Conservation (phyloP, 202 grass and related monocot species). For the Digitaria exilis region DNA sequence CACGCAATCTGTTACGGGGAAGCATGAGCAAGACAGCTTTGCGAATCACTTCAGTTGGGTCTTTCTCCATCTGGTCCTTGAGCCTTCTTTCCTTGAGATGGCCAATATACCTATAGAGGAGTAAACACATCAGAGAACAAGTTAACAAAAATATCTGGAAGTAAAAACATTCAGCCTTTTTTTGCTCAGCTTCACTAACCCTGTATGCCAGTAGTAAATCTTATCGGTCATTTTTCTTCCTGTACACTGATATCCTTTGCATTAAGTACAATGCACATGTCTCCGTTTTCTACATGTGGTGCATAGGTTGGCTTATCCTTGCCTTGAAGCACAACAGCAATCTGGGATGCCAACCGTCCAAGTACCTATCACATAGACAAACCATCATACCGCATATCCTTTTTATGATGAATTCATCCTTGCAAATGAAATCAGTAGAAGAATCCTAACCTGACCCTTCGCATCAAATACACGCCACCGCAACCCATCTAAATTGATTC, state of each 20-base stretch:
- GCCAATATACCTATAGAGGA: constrained; percentile 70
- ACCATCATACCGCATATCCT: background rate
- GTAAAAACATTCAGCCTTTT: background rate
- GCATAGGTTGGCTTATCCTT: constrained; percentile 97
- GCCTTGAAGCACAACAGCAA: constrained; percentile 82
- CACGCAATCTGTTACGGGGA: constrained; percentile 87
- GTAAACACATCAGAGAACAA: background rate
- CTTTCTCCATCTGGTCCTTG: constrained; percentile 91
- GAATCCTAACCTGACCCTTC: constrained; percentile 75
- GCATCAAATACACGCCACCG: constrained; percentile 96
- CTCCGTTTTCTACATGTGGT: constrained; percentile 85
- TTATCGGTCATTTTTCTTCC: constrained; percentile 95
- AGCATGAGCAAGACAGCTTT: constrained; percentile 96
- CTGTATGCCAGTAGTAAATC: constrained; percentile 96
- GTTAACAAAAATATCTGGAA: constrained; percentile 7
- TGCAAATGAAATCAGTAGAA: constrained; percentile 11
- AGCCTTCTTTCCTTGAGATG: constrained; percentile 92
- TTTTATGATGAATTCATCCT: background rate
- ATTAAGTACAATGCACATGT: constrained; percentile 95
- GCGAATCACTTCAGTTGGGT: constrained; percentile 93
- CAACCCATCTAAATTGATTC: constrained; percentile 87
- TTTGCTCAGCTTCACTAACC: constrained; percentile 48
- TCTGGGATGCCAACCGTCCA: constrained; percentile 87
- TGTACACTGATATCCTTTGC: constrained; percentile 86
- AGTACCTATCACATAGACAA: constrained; percentile 61